These are phyloP conservation scores for Asterophora lycoperdoides DNA, from an alignment of 768 basidiomycete species.

Conservation along the genomic window DNA sequence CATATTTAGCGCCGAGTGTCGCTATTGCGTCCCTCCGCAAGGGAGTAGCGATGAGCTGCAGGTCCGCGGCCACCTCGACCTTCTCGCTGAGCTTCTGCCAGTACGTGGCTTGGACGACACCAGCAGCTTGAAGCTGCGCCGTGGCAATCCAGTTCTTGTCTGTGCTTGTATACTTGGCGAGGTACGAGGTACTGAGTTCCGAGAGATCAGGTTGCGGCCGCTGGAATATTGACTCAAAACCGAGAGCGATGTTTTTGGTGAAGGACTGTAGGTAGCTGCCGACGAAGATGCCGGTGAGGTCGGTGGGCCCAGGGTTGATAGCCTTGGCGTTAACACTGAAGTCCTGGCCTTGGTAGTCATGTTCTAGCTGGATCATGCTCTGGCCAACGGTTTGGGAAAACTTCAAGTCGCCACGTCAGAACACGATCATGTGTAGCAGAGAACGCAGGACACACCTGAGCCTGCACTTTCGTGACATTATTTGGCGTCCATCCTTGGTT, in stretches of 20 bases:
- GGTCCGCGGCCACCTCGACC: constrained; percentile 94
- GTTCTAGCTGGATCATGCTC: constrained; percentile 91
- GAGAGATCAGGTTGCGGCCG: constrained; percentile 66
- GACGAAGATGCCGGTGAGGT: constrained; percentile 88
- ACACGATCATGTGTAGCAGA: background rate
- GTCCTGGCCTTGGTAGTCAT: constrained; percentile 88
- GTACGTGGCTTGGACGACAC: constrained; percentile 87
- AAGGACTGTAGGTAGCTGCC: constrained; percentile 91
- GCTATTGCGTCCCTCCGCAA: constrained; percentile 86
- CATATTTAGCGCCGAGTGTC: constrained; percentile 94
- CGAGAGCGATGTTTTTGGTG: constrained; percentile 85
- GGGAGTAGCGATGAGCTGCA: constrained; percentile 77
- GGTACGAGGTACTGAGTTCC: constrained; percentile 71
- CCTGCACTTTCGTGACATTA: constrained; percentile 81
- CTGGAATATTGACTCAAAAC: constrained; percentile 82
- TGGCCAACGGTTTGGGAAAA: constrained; percentile 73
- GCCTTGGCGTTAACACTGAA: constrained; percentile 83
- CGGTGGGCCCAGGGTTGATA: constrained; percentile 85
- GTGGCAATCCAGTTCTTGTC: constrained; percentile 91
- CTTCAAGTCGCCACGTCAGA: constrained; percentile 35
- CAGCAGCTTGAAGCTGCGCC: constrained; percentile 77
- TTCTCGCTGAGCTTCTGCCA: constrained; percentile 96
- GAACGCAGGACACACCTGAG: constrained; percentile 55
- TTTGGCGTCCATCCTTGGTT: constrained; percentile 84
- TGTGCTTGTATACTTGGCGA: constrained; percentile 71